These are phyloP conservation scores for Tetradesmus lagerheimii DNA, from an alignment of 139 green algal genomes.

Conservation along the genomic window DNA sequence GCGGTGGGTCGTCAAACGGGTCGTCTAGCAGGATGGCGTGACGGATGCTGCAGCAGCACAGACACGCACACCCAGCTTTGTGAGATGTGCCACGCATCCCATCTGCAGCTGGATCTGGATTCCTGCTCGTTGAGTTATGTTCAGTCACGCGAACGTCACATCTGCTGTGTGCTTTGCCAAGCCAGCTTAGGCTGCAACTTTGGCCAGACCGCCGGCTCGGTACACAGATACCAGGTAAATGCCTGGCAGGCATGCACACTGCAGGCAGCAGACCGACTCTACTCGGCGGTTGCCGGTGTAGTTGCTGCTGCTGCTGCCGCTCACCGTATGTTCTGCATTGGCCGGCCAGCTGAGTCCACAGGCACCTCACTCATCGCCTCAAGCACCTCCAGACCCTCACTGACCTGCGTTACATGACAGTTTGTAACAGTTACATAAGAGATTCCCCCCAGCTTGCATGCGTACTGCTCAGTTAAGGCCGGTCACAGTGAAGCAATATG, in stretches of 20 bases:
- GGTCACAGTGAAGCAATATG: neutral
- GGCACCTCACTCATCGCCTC: constrained; percentile 92
- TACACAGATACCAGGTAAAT: neutral
- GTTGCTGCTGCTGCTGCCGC: neutral
- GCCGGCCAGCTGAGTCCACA: constrained; percentile 83
- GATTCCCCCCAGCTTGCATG: neutral
- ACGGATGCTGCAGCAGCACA: constrained; percentile 78
- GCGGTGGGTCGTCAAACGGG: constrained; percentile 90
- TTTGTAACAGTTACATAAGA: constrained; percentile 31
- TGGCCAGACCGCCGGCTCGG: neutral
- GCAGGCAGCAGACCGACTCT: neutral
- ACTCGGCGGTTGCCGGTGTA: neutral
- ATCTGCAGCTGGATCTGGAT: too few species aligned
- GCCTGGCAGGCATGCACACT: neutral
- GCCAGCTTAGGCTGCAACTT: neutral
- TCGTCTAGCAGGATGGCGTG: constrained; percentile 98
- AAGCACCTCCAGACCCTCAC: constrained; percentile 94
- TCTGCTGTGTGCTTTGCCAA: too few species aligned
- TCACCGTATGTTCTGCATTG: constrained; percentile 94
- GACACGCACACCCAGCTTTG: too few species aligned
- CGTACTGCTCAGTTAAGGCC: neutral
- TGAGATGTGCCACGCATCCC: too few species aligned
- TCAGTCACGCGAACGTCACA: too few species aligned
- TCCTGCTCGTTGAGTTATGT: too few species aligned
- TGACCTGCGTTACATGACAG: constrained; percentile 49